These are phyloP conservation scores for Phoma sp. DNA, from an alignment of 2,329 filamentous ascomycete species.

Conservation along the genomic window DNA sequence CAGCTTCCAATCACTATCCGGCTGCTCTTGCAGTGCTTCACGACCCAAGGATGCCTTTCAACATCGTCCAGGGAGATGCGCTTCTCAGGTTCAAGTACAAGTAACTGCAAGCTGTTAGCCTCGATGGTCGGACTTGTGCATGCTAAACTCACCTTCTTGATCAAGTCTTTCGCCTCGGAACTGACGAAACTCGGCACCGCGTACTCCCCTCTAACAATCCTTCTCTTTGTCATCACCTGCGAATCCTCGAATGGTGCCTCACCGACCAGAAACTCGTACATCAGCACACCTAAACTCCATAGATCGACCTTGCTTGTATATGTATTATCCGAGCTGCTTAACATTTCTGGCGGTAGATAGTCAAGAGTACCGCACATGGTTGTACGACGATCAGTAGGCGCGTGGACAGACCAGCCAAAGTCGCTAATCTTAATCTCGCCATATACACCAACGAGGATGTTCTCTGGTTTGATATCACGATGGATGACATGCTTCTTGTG, in stretches of 20 bases:
- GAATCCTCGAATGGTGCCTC: slow-evolving; percentile 98
- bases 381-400: slow-evolving; percentile 89
- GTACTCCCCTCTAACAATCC: slow-evolving; percentile 91
- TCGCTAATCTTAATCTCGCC: slow-evolving; percentile 99
- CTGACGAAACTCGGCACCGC: slow-evolving; percentile 90
- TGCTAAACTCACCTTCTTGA: slow-evolving; percentile 82
- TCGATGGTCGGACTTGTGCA: accelerated
- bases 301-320: slow-evolving; percentile 96
- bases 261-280: slow-evolving; percentile 94
- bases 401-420: slow-evolving; percentile 98
- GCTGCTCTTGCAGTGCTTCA: slow-evolving; percentile 85
- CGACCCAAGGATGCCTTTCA: slow-evolving; percentile 93
- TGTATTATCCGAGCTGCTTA: slow-evolving; percentile 85
- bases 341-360: slow-evolving; percentile 98
- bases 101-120: slow-evolving; percentile 51
- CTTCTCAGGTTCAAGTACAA: slow-evolving; percentile 94
- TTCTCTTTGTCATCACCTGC: slow-evolving; percentile 89
- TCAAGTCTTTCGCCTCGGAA: slow-evolving; percentile 87
- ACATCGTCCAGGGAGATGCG: slow-evolving; percentile 89
- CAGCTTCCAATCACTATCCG: too few relatives aligned
- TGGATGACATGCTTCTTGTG: slow-evolving; percentile 99
- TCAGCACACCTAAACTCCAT: slow-evolving; percentile 94
- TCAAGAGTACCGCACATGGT: slow-evolving; percentile 98
- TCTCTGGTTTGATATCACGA: slow-evolving; percentile 96
- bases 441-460: slow-evolving; percentile 94